Evolutionary conservation across 768 basidiomycete genomes (phyloP).

Genomic region (Dendrothele bispora): DNA sequence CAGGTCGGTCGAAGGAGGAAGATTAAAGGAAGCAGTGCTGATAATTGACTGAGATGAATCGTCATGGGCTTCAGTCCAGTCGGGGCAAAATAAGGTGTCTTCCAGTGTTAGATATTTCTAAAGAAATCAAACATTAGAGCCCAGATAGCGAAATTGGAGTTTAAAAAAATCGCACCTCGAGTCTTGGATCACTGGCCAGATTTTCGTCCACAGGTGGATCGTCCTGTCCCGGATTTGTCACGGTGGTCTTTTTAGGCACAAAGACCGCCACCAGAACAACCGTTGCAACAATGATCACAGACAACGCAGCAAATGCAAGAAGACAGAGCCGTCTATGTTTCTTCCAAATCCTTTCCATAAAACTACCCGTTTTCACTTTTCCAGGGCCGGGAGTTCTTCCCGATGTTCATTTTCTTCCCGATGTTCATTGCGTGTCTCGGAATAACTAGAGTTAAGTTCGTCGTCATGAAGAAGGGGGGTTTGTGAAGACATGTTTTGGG

Average conservation of each 20-base stretch:
- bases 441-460: too few species aligned
- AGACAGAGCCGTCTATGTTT: too few species aligned
- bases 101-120: constrained; percentile 1
- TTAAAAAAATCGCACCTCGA: neutral
- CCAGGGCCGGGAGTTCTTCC: too few species aligned
- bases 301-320: too few species aligned
- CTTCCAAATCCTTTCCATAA: too few species aligned
- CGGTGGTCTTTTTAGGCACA: neutral
- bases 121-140: neutral
- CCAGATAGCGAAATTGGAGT: neutral
- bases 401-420: too few species aligned
- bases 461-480: too few species aligned
- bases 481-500: too few species aligned
- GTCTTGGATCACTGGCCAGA: neutral
- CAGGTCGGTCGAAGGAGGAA: neutral
- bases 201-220: neutral
- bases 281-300: neutral
- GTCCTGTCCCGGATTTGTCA: neutral
- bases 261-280: neutral
- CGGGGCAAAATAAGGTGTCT: neutral
- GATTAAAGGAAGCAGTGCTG: neutral
- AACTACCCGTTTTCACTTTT: too few species aligned
- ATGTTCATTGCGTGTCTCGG: too few species aligned
- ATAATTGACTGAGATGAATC: neutral
- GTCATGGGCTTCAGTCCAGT: neutral